A percentile compares a stretch with the other conserved stretches of the same genome.
Conservation (phyloP, 2,329 filamentous ascomycete genomes). For the Pestalotiopsis sp. region DNA sequence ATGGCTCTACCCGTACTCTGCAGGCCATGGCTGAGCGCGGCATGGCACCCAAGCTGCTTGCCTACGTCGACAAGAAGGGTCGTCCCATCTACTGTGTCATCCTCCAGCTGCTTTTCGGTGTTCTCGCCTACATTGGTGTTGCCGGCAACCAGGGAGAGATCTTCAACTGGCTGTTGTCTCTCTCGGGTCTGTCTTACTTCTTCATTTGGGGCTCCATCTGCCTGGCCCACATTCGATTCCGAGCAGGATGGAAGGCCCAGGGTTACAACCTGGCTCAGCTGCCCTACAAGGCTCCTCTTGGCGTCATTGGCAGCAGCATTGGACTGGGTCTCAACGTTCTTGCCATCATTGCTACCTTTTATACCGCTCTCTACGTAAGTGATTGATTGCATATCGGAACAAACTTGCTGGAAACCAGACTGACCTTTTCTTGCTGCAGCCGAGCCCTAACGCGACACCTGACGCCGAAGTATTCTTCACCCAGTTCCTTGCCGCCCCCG, state of each 20-base stretch:
- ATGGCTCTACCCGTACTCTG: conserved; percentile 53
- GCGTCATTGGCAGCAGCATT: conserved; percentile 70
- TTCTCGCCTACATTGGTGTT: conserved; percentile 61
- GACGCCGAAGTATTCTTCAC: conserved; percentile 60
- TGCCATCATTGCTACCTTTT: conserved; percentile 73
- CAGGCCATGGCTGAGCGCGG: conserved; percentile 51
- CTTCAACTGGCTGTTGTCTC: conserved; percentile 69
- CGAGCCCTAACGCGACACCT: conserved; percentile 33
- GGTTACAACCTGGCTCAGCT: conserved; percentile 55
- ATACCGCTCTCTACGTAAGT: conserved; percentile 63
- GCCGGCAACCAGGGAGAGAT: conserved; percentile 45
- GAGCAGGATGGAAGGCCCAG: conserved; percentile 61
- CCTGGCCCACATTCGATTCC: conserved; percentile 68
- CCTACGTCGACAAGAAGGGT: conserved; percentile 64
- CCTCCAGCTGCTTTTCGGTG: conserved; percentile 58
- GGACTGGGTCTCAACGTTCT: conserved; percentile 69
- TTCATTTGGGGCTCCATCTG: conserved; percentile 77
- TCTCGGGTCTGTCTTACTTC: conserved; percentile 73
- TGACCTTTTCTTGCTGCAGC: conserved; percentile 26
- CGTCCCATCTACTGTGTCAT: conserved; percentile 60
- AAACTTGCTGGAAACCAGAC: neutral
- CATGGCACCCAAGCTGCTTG: conserved; percentile 59
- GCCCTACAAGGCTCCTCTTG: conserved; percentile 51
- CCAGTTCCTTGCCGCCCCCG: conserved; percentile 57
- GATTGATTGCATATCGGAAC: neutral